A percentile compares a stretch with the other conserved stretches of the same genome.
phyloP scores from a whole-genome alignment of 345 rosid genomes.

The Dipteronia sinensis region DNA sequence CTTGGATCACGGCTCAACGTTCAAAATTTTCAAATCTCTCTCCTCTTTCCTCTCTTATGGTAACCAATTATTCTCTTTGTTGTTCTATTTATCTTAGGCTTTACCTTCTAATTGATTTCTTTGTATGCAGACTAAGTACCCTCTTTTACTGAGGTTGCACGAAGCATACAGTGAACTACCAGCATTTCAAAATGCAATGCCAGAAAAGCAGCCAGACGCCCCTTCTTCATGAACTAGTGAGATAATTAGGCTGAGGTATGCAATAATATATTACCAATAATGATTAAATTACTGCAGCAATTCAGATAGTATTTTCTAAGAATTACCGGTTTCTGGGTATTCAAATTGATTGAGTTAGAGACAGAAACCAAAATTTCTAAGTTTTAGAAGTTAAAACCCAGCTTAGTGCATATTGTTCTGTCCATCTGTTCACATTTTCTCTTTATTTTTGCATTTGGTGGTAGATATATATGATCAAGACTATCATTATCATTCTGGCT shows the following conservation, averaged over 20 bases:
- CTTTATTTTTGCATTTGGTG: too few relatives aligned
- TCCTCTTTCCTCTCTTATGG: too few relatives aligned
- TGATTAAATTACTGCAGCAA: not conserved
- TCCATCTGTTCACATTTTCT: too few relatives aligned
- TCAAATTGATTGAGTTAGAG: not conserved
- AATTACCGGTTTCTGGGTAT: not conserved
- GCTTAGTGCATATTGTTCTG: too few relatives aligned
- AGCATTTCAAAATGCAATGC: constrained; percentile 44
- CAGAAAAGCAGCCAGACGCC: constrained; percentile 48
- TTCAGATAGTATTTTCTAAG: not conserved
- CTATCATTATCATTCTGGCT: not conserved
- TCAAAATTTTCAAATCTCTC: too few relatives aligned
- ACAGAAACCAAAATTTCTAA: not conserved
- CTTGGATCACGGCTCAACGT: not conserved
- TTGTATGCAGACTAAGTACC: constrained; percentile 54
- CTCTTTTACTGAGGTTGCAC: constrained; percentile 55
- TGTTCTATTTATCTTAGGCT: not conserved
- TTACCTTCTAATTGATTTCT: not conserved
- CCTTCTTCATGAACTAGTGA: constrained; percentile 21
- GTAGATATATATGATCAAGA: not conserved
- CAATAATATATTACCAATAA: not conserved
- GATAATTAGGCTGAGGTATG: not conserved
- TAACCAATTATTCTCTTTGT: not conserved
- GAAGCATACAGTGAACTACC: constrained; percentile 56
- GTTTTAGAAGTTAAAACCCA: not conserved